Evolutionary conservation across 352 stramenopile genomes (phyloP).

Genomic region (Elongisporangium undulatum): DNA sequence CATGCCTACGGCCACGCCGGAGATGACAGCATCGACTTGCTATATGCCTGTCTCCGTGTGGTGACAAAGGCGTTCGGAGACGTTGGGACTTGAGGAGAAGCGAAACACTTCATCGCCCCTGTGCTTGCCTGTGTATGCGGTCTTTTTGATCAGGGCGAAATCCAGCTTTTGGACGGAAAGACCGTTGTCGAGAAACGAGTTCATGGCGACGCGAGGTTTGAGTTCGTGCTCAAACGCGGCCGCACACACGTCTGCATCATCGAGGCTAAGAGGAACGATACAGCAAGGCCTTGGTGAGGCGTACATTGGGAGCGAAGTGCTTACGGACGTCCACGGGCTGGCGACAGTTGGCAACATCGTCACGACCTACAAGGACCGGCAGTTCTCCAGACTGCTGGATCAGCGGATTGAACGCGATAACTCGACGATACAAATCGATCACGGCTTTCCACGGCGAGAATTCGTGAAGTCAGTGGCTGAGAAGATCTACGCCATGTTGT

Average conservation of each 20-base stretch:
- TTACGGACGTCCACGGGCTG: slow-evolving; percentile 24
- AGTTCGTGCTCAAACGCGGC: slow-evolving; percentile 19
- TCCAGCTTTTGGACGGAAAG: slow-evolving; percentile 18
- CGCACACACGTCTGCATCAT: slow-evolving; percentile 21
- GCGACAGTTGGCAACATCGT: slow-evolving; percentile 20
- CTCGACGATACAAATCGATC: not conserved
- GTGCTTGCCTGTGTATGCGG: slow-evolving; percentile 19
- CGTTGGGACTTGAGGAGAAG: slow-evolving; percentile 9
- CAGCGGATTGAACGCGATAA: slow-evolving; percentile 8
- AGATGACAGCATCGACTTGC: slow-evolving; percentile 13
- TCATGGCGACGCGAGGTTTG: slow-evolving; percentile 17
- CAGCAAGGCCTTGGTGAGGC: slow-evolving; percentile 19
- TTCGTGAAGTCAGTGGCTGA: not conserved
- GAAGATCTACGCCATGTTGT: not conserved
- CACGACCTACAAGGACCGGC: slow-evolving; percentile 23
- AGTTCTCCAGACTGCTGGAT: slow-evolving; percentile 20
- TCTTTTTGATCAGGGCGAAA: slow-evolving; percentile 15
- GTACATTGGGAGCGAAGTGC: slow-evolving; percentile 20
- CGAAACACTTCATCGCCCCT: slow-evolving; percentile 17
- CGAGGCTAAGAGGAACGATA: slow-evolving; percentile 17
- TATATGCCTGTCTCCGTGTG: slow-evolving; percentile 15
- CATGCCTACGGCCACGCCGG: slow-evolving; percentile 10
- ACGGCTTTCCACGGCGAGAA: not conserved
- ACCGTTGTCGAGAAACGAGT: slow-evolving; percentile 19
- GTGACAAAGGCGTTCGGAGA: slow-evolving; percentile 14